These are phyloP conservation scores for Fusarium fujikuroi DNA, from an alignment of 2,329 filamentous ascomycete species.

Conservation along the genomic window DNA sequence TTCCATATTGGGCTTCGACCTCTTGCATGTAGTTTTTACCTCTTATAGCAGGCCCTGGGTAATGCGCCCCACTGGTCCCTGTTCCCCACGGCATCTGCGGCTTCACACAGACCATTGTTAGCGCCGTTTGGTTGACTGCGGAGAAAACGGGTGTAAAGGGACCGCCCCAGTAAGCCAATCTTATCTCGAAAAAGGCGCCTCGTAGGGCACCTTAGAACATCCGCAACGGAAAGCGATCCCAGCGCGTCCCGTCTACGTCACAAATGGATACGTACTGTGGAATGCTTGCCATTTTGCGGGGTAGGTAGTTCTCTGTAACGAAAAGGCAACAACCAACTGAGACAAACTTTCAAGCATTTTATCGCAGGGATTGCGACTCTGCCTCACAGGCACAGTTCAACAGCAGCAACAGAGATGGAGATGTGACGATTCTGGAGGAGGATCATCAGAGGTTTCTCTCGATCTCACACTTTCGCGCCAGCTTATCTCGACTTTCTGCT, in stretches of 20 bases:
- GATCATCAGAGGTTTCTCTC: background rate
- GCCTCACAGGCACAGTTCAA: conserved; percentile 21
- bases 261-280: background rate
- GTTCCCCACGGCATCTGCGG: conserved; percentile 30
- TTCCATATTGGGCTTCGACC: background rate
- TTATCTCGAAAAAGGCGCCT: conserved; percentile 12
- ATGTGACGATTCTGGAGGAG: conserved; percentile 1
- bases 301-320: conserved; percentile 15
- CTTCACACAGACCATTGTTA: conserved; percentile 16
- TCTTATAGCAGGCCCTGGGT: conserved; percentile 9
- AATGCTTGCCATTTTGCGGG: conserved; percentile 36
- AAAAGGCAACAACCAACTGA: conserved; percentile 3
- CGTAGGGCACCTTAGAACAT: conserved; percentile 17
- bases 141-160: conserved; percentile 33
- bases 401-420: conserved; percentile 4
- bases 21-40: background rate
- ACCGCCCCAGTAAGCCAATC: conserved; percentile 31
- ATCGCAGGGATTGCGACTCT: conserved; percentile 12
- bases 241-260: conserved; percentile 37
- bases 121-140: conserved; percentile 16
- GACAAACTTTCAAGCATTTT: conserved; percentile 19
- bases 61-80: conserved; percentile 7
- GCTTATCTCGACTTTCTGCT: background rate
- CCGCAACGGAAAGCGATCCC: conserved; percentile 9
- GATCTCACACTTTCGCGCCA: background rate